phyloP scores from a whole-genome alignment of 2,329 filamentous ascomycete genomes.

The Teratosphaeria gauchensis region DNA sequence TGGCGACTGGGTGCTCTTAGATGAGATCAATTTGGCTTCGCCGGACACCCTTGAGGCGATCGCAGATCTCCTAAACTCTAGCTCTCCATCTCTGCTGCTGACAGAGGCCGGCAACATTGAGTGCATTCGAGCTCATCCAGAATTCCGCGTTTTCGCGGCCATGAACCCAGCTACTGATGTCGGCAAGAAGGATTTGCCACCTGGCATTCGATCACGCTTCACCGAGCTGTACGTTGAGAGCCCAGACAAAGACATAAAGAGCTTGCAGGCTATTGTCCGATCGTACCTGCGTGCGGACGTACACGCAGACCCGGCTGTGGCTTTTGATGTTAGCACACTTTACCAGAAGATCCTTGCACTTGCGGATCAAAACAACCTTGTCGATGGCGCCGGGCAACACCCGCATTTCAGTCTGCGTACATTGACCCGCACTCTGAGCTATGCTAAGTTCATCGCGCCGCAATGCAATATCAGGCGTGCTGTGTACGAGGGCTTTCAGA shows the following conservation, averaged over 20 bases:
- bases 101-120: conserved; percentile 92
- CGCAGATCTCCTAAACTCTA: conserved; percentile 70
- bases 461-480: conserved; percentile 78
- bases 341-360: conserved; percentile 82
- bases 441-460: conserved; percentile 74
- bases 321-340: conserved; percentile 71
- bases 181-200: conserved; percentile 86
- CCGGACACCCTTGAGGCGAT: conserved; percentile 92
- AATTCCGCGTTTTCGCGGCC: conserved; percentile 93
- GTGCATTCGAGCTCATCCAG: conserved; percentile 75
- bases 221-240: conserved; percentile 92
- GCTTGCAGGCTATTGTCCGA: conserved; percentile 78
- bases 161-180: conserved; percentile 99
- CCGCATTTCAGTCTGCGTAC: conserved; percentile 96
- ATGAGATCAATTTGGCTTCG: conserved; percentile 94
- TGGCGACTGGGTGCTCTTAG: conserved; percentile 91
- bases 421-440: conserved; percentile 78
- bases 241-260: conserved; percentile 77
- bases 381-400: conserved; percentile 90
- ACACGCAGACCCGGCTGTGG: conserved; percentile 61
- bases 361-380: conserved; percentile 71
- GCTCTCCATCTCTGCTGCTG: conserved; percentile 71
- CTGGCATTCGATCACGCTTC: conserved; percentile 81
- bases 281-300: conserved; percentile 67
- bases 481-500: conserved; percentile 89